Conservation (phyloP, 257 asterid genomes). For the Asclepias syriaca region DNA sequence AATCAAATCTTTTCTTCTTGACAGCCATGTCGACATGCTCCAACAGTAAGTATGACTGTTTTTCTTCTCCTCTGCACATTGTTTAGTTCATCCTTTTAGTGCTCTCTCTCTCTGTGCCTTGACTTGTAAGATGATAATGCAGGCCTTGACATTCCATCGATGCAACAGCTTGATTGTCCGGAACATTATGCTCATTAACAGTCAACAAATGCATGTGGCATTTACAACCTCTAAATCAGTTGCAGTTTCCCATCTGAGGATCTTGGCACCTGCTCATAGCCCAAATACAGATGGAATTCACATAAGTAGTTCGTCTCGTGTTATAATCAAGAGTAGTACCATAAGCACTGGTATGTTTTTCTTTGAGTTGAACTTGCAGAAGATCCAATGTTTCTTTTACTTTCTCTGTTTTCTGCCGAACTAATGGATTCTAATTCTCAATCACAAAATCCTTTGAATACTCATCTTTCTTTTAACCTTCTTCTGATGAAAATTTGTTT, state of each 20-base stretch:
- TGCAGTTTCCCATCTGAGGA: conserved; percentile 36
- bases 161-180: conserved; percentile 64
- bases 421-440: neutral
- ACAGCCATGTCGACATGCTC: conserved; percentile 87
- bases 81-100: neutral
- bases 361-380: conserved; percentile 6
- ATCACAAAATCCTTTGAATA: neutral
- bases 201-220: conserved; percentile 73
- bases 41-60: conserved; percentile 61
- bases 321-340: conserved; percentile 37
- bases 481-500: neutral
- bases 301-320: conserved; percentile 53
- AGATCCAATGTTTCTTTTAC: neutral
- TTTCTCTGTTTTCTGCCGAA: neutral
- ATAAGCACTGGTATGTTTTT: conserved; percentile 56
- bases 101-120: neutral
- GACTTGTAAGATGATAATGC: conserved; percentile 15
- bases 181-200: conserved; percentile 34
- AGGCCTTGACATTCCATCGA: conserved; percentile 78
- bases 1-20: conserved; percentile 20
- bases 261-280: conserved; percentile 63
- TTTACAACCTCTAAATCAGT: conserved; percentile 45
- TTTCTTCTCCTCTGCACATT: neutral
- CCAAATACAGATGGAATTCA: conserved; percentile 94
- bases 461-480: neutral